A percentile compares a stretch with the other conserved stretches of the same genome.
These are phyloP conservation scores for Globisporangium abappressorium DNA, from an alignment of 352 stramenopile species.

Conservation along the genomic window DNA sequence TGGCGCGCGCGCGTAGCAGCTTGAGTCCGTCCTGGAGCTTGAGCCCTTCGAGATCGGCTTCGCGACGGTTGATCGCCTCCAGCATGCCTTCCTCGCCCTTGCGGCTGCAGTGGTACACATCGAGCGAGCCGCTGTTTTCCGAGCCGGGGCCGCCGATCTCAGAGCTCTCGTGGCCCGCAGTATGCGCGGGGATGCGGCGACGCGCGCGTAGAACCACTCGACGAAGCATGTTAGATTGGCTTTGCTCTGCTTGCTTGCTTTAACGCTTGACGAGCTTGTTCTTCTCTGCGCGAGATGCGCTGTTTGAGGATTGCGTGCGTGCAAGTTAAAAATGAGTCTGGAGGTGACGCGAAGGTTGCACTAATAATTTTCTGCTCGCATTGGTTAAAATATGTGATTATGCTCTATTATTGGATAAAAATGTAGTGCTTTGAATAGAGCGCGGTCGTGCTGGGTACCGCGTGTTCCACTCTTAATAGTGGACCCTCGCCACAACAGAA, in stretches of 20 bases:
- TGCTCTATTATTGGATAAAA: not conserved
- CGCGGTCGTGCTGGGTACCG: not conserved
- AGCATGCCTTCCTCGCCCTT: constrained; percentile 30
- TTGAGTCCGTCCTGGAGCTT: constrained; percentile 12
- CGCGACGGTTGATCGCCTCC: constrained; percentile 12
- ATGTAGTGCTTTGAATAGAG: not conserved
- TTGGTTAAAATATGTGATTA: not conserved
- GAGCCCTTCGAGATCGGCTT: constrained; percentile 16
- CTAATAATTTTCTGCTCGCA: not conserved
- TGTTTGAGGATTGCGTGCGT: not conserved
- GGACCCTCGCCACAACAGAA: not conserved
- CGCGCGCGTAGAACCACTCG: constrained; percentile 52
- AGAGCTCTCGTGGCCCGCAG: constrained; percentile 50
- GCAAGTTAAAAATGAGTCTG: no score
- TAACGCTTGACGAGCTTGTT: constrained; percentile 9
- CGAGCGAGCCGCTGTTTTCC: constrained; percentile 25
- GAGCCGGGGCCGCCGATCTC: constrained; percentile 24
- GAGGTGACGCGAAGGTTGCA: not conserved
- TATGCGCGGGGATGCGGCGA: constrained; percentile 56
- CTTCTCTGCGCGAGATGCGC: constrained; percentile 8
- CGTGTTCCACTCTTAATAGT: constrained; percentile 1
- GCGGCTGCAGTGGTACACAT: constrained; percentile 41
- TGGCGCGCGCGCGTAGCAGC: constrained; percentile 12
- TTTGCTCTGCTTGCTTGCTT: not conserved
- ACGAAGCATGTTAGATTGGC: constrained; percentile 41